These are phyloP conservation scores for Myxozyma udenii DNA, from an alignment of 805 yeast genomes.

Conservation along the genomic window DNA sequence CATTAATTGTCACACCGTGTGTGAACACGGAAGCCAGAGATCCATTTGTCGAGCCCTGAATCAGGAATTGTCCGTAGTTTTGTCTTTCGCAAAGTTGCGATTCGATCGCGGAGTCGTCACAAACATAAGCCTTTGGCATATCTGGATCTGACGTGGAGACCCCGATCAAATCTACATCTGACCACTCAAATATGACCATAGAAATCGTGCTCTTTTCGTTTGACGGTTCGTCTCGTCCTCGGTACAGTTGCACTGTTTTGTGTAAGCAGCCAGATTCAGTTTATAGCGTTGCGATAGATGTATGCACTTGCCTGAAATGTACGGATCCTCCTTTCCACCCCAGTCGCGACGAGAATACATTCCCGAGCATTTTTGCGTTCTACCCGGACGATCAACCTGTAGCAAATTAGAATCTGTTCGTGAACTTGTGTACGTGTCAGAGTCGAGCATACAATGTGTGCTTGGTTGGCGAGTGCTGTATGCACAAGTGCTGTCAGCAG, in stretches of 20 bases:
- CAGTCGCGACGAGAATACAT: constrained; percentile 83
- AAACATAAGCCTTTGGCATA: constrained; percentile 50
- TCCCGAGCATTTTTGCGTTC: constrained; percentile 79
- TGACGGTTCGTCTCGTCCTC: neutral
- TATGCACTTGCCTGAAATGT: constrained; percentile 51
- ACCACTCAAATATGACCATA: constrained; percentile 77
- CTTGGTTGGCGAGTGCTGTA: constrained; percentile 10
- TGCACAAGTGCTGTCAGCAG: constrained; percentile 3
- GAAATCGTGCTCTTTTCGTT: constrained; percentile 48
- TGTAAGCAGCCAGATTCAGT: neutral
- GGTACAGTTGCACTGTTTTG: neutral
- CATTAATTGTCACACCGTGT: constrained; percentile 41
- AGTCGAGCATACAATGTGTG: constrained; percentile 2
- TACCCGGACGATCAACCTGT: constrained; percentile 44
- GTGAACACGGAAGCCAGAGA: constrained; percentile 24
- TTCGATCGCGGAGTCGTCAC: constrained; percentile 67
- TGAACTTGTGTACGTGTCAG: neutral
- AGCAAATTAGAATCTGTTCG: neutral
- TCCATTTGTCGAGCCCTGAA: constrained; percentile 36
- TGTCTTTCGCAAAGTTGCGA: constrained; percentile 52
- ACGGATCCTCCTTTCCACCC: constrained; percentile 74
- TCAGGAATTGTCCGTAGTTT: constrained; percentile 61
- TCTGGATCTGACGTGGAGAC: constrained; percentile 44
- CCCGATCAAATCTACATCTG: constrained; percentile 72
- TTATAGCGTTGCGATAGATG: too few species aligned